A percentile compares a stretch with the other conserved stretches of the same genome.
Conservation (phyloP, 495 filamentous ascomycete genomes). For the Pseudotulostoma volvatum region DNA sequence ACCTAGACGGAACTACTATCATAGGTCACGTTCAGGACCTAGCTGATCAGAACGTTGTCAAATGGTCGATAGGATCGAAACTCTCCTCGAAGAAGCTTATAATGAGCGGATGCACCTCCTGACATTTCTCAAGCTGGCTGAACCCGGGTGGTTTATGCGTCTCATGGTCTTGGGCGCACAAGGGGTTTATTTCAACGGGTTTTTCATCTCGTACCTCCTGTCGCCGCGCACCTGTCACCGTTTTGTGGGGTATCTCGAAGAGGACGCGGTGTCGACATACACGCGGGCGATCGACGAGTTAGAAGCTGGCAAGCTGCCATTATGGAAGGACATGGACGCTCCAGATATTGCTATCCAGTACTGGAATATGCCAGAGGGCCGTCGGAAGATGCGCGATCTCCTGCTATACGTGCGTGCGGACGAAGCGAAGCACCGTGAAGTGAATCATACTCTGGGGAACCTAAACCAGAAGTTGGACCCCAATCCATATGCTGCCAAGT, state of each 20-base stretch:
- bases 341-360: conserved; percentile 81
- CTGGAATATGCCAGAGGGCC: conserved; percentile 81
- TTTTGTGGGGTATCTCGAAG: conserved; percentile 93
- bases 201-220: conserved; percentile 80
- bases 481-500: conserved; percentile 73
- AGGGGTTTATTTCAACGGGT: conserved; percentile 84
- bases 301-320: conserved; percentile 64
- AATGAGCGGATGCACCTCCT: conserved; percentile 96
- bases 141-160: conserved; percentile 81
- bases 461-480: conserved; percentile 67
- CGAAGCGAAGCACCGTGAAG: conserved; percentile 92
- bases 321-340: conserved; percentile 63
- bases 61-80: conserved; percentile 53
- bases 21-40: no score
- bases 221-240: conserved; percentile 83
- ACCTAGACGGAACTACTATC: neutral
- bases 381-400: conserved; percentile 69
- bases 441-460: conserved; percentile 89
- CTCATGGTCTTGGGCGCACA: conserved; percentile 69
- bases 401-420: conserved; percentile 82
- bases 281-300: conserved; percentile 73
- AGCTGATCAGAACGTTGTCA: no score
- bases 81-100: conserved; percentile 79
- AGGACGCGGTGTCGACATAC: conserved; percentile 94
- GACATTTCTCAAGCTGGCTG: conserved; percentile 83